Evolutionary conservation across 331 rosid species (phyloP), one percentile per base, ranked within the genome.

Genomic region (Rosa hybrid): DNA sequence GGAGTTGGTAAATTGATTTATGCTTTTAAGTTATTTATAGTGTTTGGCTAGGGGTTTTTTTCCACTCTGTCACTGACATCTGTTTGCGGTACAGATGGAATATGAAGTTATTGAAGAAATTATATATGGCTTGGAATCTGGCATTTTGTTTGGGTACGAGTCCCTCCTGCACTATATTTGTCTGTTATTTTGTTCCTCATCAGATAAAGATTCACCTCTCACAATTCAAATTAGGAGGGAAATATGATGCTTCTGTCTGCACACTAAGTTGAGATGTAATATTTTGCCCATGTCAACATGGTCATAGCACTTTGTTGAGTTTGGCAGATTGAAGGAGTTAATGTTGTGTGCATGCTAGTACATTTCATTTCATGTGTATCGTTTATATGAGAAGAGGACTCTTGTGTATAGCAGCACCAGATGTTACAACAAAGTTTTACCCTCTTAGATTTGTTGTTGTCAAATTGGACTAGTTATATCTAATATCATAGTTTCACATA

Each of bases 61-160:
- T 50, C 42, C 69, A 49, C 41, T 45, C 38, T 6, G 45, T 72
- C 7, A 17, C 77, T 87, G 77, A 88, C 72, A 20, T 74, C 76
- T 82, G 49, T 45, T 71, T 75, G 72, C 91, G 84, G 46, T 85
- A 79, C 94, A 96, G 99, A 86, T 96, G 94, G 97, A 93, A 86
- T 90, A 87, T 64, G 97, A 96, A 84, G 98, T 92, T 71, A 94
- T 93, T 72, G 99, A 96, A 84, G 99, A 96, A 85, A 92, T 93
- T 73, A 96, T 96, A 82, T 93, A 88, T 38, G 98, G 99, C 81
- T 84, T 96, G 90, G 99, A 96, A 85, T 96, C 99, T 77, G 99
- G 99, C 79, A 84, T 96, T 88, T 86, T 96, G 91, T 96, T 96
- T 75, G 99, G 99, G 99, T 96, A 90, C 51, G 68, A 41, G 64